Evolutionary conservation across 2,329 filamentous ascomycete species (phyloP), one percentile per base, ranked within the genome.

Genomic region (Arthrocladium fulminans): DNA sequence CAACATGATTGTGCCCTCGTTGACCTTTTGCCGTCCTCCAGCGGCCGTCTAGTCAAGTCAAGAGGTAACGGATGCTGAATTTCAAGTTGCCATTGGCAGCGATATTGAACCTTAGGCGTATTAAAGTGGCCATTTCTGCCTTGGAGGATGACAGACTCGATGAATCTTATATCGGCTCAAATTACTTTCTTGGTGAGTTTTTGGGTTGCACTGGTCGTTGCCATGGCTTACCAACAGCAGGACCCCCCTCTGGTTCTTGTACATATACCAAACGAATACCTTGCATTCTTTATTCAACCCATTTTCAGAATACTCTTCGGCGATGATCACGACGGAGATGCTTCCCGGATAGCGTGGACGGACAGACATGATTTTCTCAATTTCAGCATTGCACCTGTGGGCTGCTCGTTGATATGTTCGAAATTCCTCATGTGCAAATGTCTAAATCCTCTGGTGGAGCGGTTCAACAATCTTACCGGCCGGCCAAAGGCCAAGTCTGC

Each of bases 361-460:
- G 71, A 64, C 54, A 72, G 73, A 61, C 84, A 92, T 66, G 81
- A 81, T 38, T 97, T 98, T 66, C 77, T 96, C 64, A 97, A 97
- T 65, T 81, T 98, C 57, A 94, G 87, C 54, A 78, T 97, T 60
- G 97, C 89, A 0, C 87, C 88, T 0, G 79, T 94, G 48, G 92
- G 96, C 67, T 94, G 88, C 68, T 95, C 88, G 3, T 77, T 98
- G 45, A 88, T 94, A 47, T 97, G 90, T 63, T 84, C 90, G 53
- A 79, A 80, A 51, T 74, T 78, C 35, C 83, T 88, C 68, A 84
- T 86, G 5, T 73, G 79, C 40, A 76, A 79, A 47, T 77, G 94
- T 49, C 94, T 97, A 59, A 72, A 78, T 46, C 88, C 88, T 0
- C 71, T 83, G 47, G 77, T 90, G 49, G 69, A 76, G 44, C 69